Base-by-base conservation (phyloP, 257 asterid species). In the Solanum dulcamara region DNA sequence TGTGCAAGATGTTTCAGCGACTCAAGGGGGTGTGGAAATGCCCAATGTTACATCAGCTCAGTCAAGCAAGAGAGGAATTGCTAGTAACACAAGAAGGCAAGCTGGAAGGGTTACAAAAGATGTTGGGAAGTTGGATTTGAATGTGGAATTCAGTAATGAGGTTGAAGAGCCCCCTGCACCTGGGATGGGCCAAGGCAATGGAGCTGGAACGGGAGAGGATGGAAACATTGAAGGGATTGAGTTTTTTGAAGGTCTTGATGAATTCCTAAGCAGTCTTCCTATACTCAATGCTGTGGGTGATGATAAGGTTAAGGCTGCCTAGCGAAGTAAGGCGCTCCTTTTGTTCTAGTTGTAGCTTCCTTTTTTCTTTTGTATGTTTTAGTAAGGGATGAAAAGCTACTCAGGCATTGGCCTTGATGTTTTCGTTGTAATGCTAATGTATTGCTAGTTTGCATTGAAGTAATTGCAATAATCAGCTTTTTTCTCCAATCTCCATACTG, bases 221-320 rank as follows among this genome's bases (percentile, higher is more conserved):
- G 98, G 93, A 57, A 95, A 91, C 85, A 92, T 93, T 70, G 99
- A 96, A 90, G 99, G 98, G 85, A 89, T 89, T 81, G 99, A 93
- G 70, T 94, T 95, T 81, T 97, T 97, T 83, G 99, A 97, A 89
- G 99, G 99, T 24, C 98, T 97, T 84, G 98, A 97, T 89, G 99
- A 97, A 57, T 97, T 92, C 89, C 91, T 95, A 7, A 95, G 93
- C 93, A 93, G 96, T 89, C 96, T 93, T 88, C 99, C 99, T 7
- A 95, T 94, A 86, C 94, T 95, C 85, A 92, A 89, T 83, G 96
- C 87, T 81, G 98, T 90, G 42, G 95, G 95, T 24, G 97, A 94
- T 32, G 99, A 93, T 60, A 95, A 92, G 94, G 97, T 91, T 55
- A 94, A 95, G 95, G 96, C 94, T 55, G 90, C 96, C 12, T 97